Base-by-base conservation (phyloP, 345 rosid genomes). In the Eucalyptus virginea region DNA sequence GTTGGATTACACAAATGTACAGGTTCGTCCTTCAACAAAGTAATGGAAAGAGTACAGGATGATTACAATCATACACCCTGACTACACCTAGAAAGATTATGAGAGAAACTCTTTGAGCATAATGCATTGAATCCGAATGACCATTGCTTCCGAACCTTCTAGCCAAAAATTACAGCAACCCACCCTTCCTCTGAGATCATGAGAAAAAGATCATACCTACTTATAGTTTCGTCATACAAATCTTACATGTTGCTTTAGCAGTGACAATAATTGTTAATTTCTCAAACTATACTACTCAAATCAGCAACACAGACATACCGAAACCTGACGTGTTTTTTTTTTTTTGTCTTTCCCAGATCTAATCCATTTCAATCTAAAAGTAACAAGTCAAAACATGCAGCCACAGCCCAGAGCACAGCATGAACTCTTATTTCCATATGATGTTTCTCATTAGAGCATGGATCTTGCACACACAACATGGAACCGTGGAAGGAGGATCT, bases 201-300 rank as follows among this genome's bases (percentile, higher is more conserved):
- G 72, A 14, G 34, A 0, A 62, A 62, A 30, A 30, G 34, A 62
- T 62, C 34, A 1, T 30, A 28, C 67, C 72, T 14, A 6, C 72
- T 30, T 62, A 2, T 30, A 60, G 15, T 26, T 26, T 26, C 7
- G 1, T 60, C 16, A 0, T 9, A 24, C 65, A n/a, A 0, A 26
- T 58, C 65, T 26, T 58, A 26, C 14, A 24, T 11, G 30, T 5
- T 58, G 1, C 65, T 26, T 26, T 58, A 58, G 65, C 15, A 58
- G 65, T 5, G n/a, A 58, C 1, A 11, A 10, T 1, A 56, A 56
- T 58, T 58, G n/a, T 58, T 26, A 62, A 62, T 62, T 13, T 16
- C 37, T 65, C 72, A 65, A 65, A 15, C 37, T 65, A 15, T 65
- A n/a, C 72, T n/a, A 65, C 0, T 65, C 10, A 65, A 65, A 30